Evolutionary conservation across 2,329 filamentous ascomycete species (phyloP).

Genomic region (Stenocarpella maydis): DNA sequence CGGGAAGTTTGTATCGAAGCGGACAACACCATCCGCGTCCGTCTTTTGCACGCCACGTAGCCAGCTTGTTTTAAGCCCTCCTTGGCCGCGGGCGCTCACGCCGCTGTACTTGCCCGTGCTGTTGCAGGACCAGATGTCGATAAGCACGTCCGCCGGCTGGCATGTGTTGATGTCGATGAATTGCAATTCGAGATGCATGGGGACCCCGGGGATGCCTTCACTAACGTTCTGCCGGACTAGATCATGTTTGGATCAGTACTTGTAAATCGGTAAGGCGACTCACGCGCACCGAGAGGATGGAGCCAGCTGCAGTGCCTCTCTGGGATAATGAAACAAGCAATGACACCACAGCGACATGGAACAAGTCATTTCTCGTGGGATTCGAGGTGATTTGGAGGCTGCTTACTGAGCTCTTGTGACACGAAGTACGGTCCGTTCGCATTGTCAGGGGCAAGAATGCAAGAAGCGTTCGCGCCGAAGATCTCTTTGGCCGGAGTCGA

Average conservation of each 20-base stretch:
- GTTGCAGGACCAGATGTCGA: slow-evolving; percentile 58
- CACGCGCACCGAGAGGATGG: too few species aligned
- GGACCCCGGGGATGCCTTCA: slow-evolving; percentile 51
- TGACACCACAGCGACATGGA: too few species aligned
- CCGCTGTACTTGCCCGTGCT: slow-evolving; percentile 54
- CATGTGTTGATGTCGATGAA: slow-evolving; percentile 57
- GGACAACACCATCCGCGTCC: slow-evolving; percentile 55
- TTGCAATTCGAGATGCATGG: slow-evolving; percentile 52
- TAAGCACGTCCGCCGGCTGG: slow-evolving; percentile 48
- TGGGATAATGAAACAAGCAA: background rate
- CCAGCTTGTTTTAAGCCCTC: slow-evolving; percentile 49
- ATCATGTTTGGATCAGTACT: slow-evolving; percentile 45
- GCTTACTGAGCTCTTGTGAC: slow-evolving; percentile 17
- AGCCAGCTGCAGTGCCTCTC: background rate
- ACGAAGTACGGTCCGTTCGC: slow-evolving; percentile 56
- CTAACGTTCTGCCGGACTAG: slow-evolving; percentile 50
- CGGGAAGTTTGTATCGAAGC: slow-evolving; percentile 57
- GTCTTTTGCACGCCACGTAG: slow-evolving; percentile 57
- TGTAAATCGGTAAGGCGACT: too few species aligned
- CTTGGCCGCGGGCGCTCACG: slow-evolving; percentile 40
- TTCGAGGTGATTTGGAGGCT: background rate
- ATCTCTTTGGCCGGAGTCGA: slow-evolving; percentile 44
- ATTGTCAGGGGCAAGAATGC: slow-evolving; percentile 51
- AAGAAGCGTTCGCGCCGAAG: slow-evolving; percentile 53
- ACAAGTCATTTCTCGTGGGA: background rate